Evolutionary conservation across 352 stramenopile genomes (phyloP), one percentile per base, ranked within the genome.

Genomic region (Globisporangium okanoganense): DNA sequence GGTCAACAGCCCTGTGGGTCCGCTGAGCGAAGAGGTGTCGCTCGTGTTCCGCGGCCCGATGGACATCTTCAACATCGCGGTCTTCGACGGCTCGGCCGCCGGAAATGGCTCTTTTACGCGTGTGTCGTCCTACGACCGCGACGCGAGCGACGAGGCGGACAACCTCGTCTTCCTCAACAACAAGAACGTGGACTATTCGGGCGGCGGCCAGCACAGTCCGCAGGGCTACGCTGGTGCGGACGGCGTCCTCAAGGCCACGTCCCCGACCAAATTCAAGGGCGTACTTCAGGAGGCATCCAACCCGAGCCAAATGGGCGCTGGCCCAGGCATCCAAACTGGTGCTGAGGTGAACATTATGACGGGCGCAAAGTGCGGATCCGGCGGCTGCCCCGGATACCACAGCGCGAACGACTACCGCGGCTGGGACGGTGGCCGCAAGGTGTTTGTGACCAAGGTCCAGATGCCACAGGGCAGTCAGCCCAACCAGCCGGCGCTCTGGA

Each of bases 401-500:
- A 44, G 41, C 31, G 25, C 35, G 35, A 61, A 59, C 45, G 66
- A 58, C 24, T 53, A 67, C 36, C 63, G 67, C 38, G 66, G 66
- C 8, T 70, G 66, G 66, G 45, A 22, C 1, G 62, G 62, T 36
- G 61, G 44, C 51, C 36, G 44, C 16, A 73, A 73, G 58, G 66
- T 73, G 31, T 73, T 73, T 54, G 62, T 70, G 33, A 67, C 66
- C 45, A 73, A 71, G 49, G 62, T 73, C 4, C 41, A 64, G 45
- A 71, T 73, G 63, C 63, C 56, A 18, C 36, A 59, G 10, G 64
- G 64, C n/a, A 31, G 27, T 3, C 51, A 52, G 9, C 74, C 73
- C 0, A 82, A 89, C 74, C 70, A 75, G 27, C 82, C 79, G 6
- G 82, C 77, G 9, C 84, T 91, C 61, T 91, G 82, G 82, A 84